Conservation (phyloP, 2,329 filamentous ascomycete genomes). For the Shiraia sp. region DNA sequence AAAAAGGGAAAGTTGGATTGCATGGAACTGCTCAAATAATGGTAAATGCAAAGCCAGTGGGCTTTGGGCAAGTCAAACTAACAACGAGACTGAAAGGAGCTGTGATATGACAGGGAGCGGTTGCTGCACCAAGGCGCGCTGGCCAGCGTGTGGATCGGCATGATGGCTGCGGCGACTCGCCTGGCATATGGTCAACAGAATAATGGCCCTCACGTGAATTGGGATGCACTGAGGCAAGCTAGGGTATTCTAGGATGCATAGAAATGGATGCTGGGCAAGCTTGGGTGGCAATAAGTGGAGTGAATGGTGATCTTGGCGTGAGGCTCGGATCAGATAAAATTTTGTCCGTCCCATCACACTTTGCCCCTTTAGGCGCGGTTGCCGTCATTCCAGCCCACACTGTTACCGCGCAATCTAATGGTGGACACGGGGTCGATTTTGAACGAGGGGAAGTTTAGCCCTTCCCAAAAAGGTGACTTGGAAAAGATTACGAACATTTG, state of each 20-base stretch:
- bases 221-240: no score
- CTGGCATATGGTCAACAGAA: slow-evolving; percentile 14
- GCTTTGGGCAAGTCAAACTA: neutral
- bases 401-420: neutral
- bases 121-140: slow-evolving; percentile 26
- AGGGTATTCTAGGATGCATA: no score
- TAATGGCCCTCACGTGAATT: no score
- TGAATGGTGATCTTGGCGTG: slow-evolving; percentile 1
- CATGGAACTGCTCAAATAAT: neutral
- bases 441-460: no score
- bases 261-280: no score
- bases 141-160: slow-evolving; percentile 23
- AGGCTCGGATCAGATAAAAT: slow-evolving; percentile 38
- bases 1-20: neutral
- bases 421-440: neutral
- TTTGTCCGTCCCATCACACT: slow-evolving; percentile 11
- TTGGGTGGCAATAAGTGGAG: no score
- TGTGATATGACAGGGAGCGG: slow-evolving; percentile 15
- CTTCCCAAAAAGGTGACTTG: no score
- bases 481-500: no score
- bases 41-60: no score
- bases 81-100: slow-evolving; percentile 18
- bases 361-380: neutral
- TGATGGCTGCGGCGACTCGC: slow-evolving; percentile 15
- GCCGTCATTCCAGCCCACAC: neutral